Evolutionary conservation across 257 asterid genomes (phyloP), one percentile per base, ranked within the genome.

Genomic region (Plectranthus barbatus): DNA sequence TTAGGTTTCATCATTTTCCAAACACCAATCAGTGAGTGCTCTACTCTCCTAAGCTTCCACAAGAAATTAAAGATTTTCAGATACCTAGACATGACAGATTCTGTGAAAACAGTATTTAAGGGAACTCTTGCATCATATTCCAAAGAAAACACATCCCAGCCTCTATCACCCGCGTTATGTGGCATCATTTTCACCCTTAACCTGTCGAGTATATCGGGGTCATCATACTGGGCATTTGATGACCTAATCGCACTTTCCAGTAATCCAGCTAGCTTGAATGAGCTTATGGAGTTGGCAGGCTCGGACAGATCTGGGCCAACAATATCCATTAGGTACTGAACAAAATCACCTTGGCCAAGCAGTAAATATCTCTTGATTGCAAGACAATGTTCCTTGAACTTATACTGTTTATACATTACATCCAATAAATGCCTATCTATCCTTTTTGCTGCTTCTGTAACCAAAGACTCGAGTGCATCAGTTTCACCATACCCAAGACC

Each of bases 281-380:
- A 72, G 75, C 99, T 93, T 62, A 90, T 93, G 56, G 94, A 78
- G 74, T 93, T 93, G 76, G 99, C 99, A 1, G 97, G 90, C 82
- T 93, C 96, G 33, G 94, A 86, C 47, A 93, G 84, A 69, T 93
- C 99, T 1, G 95, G 90, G 15, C 99, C 99, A 55, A 90, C 92
- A 48, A 81, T 84, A 76, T 90, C 97, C 99, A 93, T 93, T 54
- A 93, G 81, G 79, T 90, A 93, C 72, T 93, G 99, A 46, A 93
- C 99, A 67, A 93, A 93, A 73, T 93, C 99, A 62, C 99, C 99
- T 75, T 85, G 99, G 60, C 97, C 99, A 45, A 93, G 97, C 73
- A 93, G 96, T 60, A 93, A 61, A 79, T 93, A 93, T 44, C 95
- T 88, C 77, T 93, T 93, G 72, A 93, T 93, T 12, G 99, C 97